Conservation (phyloP, 2,329 filamentous ascomycete species). For the Teratosphaeria gauchensis region DNA sequence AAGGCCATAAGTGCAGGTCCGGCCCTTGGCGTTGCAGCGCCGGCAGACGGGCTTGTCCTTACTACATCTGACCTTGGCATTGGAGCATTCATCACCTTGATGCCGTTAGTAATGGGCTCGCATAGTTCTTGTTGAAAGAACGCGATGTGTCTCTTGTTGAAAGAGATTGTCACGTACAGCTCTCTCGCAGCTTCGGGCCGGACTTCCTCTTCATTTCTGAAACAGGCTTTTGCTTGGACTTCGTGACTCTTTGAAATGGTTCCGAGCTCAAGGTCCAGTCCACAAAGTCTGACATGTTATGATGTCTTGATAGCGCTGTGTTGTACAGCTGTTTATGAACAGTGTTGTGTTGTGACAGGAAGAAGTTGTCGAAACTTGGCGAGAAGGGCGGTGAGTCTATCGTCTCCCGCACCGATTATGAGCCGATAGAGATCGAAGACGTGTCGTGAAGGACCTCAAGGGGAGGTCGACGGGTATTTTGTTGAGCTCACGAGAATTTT, state of each 20-base stretch:
- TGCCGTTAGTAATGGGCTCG: neutral
- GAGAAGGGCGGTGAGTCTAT: neutral
- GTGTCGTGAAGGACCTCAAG: neutral
- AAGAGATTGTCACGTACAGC: neutral
- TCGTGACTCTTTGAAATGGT: neutral
- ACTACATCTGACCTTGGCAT: neutral
- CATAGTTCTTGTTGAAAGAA: neutral
- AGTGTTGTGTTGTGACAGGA: neutral
- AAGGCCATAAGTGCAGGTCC: neutral
- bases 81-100: neutral
- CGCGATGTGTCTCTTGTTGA: neutral
- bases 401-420: neutral
- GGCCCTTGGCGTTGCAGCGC: neutral
- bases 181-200: neutral
- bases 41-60: neutral
- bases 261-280: neutral
- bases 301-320: neutral
- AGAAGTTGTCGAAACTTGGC: neutral
- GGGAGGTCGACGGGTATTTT: neutral
- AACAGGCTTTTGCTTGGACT: neutral
- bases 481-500: neutral
- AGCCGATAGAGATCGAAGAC: neutral
- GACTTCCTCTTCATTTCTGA: neutral
- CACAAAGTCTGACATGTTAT: neutral
- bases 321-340: neutral